These are phyloP conservation scores for Pseudopyricularia cyperi DNA, from an alignment of 2,329 filamentous ascomycete genomes.

Conservation along the genomic window DNA sequence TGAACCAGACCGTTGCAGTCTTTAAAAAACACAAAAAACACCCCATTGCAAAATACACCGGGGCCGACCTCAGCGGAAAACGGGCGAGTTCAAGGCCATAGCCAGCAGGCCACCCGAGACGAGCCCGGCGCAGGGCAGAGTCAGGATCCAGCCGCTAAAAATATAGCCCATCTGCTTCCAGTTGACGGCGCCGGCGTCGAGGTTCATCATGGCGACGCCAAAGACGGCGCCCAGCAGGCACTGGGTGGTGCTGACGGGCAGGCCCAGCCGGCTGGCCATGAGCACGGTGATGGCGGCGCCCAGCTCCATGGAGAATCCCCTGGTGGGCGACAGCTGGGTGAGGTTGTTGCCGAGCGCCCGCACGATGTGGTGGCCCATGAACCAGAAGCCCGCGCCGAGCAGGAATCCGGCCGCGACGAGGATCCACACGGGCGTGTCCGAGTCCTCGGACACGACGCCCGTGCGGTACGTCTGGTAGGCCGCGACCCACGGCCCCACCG, in stretches of 20 bases:
- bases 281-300: constrained; percentile 34
- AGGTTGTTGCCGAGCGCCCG: constrained; percentile 36
- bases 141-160: constrained; percentile 14
- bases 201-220: constrained; percentile 13
- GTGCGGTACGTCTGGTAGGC: constrained; percentile 21
- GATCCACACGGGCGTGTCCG: constrained; percentile 24
- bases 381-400: constrained; percentile 25
- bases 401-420: constrained; percentile 21
- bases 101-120: constrained; percentile 11
- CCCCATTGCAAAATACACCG: neutral
- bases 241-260: constrained; percentile 15
- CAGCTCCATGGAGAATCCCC: constrained; percentile 44
- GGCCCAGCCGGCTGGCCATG: constrained; percentile 9
- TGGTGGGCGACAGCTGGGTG: constrained; percentile 27
- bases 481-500: constrained; percentile 24
- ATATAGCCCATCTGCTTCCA: constrained; percentile 14
- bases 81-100: constrained; percentile 11
- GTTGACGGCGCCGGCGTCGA: constrained; percentile 12
- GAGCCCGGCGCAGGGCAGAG: constrained; percentile 11
- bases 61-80: neutral
- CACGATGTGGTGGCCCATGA: constrained; percentile 74
- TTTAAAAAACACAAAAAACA: neutral
- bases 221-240: constrained; percentile 13
- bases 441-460: constrained; percentile 15
- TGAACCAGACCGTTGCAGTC: no score